Evolutionary conservation across 805 yeast genomes (phyloP).

Genomic region (Ogataea kodamae): DNA sequence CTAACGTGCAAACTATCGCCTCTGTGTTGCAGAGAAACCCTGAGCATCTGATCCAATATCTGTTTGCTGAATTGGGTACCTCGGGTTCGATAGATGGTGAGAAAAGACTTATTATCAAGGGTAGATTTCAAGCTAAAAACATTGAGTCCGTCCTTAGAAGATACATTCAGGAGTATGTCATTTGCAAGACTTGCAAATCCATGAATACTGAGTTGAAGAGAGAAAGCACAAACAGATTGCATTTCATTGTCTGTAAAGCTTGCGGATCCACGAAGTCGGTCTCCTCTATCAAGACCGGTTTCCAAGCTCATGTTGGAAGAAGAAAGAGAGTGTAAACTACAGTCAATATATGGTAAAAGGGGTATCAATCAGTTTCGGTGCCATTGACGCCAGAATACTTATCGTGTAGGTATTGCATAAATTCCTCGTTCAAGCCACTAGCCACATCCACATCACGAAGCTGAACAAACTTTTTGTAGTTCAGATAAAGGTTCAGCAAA

Average conservation of each 20-base stretch:
- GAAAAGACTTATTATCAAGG: constrained; percentile 94
- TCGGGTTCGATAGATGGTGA: constrained; percentile 99
- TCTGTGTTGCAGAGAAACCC: constrained; percentile 94
- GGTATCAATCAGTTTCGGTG: neutral
- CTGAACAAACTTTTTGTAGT: constrained; percentile 32
- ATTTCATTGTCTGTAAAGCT: constrained; percentile 94
- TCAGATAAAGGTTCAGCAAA: constrained; percentile 28
- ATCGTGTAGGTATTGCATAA: constrained; percentile 13
- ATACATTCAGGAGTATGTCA: constrained; percentile 94
- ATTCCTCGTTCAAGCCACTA: constrained; percentile 15
- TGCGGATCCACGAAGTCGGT: constrained; percentile 98
- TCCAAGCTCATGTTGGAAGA: constrained; percentile 95
- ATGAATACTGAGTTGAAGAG: constrained; percentile 94
- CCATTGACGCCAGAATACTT: constrained; percentile 7
- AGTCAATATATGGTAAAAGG: constrained; percentile 10
- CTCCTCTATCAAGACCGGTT: constrained; percentile 97
- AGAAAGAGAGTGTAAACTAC: constrained; percentile 57
- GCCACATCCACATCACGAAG: constrained; percentile 25
- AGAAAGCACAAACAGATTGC: constrained; percentile 94
- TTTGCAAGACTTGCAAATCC: constrained; percentile 98
- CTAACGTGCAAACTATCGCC: constrained; percentile 92
- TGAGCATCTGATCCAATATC: constrained; percentile 93
- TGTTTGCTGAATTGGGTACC: constrained; percentile 98
- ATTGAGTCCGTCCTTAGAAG: constrained; percentile 95
- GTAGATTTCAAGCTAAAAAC: constrained; percentile 97